Evolutionary conservation across 2,329 filamentous ascomycete genomes (phyloP), one percentile per base, ranked within the genome.

Genomic region (Didymella arachidicola): DNA sequence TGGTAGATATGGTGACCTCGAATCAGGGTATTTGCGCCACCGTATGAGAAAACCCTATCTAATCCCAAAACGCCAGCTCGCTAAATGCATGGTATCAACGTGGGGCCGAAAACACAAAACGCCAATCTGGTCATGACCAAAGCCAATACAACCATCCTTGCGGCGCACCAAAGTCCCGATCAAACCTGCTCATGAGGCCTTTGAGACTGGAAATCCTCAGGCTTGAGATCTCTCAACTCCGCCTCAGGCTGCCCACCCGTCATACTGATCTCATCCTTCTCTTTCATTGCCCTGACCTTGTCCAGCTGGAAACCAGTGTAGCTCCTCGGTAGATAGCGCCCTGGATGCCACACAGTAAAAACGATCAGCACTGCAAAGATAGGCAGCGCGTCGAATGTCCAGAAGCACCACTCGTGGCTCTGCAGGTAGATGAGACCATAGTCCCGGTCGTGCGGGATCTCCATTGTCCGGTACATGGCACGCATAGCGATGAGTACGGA

Each of bases 391-490:
- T 85, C 83, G 14, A 85, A 80, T 2, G 79, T 77, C 76, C 82
- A 85, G 55, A 85, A 81, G 27, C 81, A 79, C 80, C 83, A 84
- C 61, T 85, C 83, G 22, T 82, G 79, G 4, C 67, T 75, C 63
- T 83, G 82, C 1, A 81, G 72, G 62, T 85, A 85, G 16, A 79
- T 77, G 7, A 82, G 71, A n/a, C 80, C 81, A 0, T 73, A 70
- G 16, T 66, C 59, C 48, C 67, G 67, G 50, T 83, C 83, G 34
- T 83, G 77, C 0, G 80, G 79, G 59, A 84, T 85, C 62, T 86
- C 83, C 46, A 82, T 77, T 4, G 82, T 79, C n/a, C 83, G 79
- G 59, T 82, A 86, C 27, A 84, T 76, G n/a, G 80, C 83, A 14
- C 83, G 81, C 3, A 83, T 60, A 73, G 84, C 70, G 39, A 72